A percentile compares a stretch with the other conserved stretches of the same genome.
phyloP scores from a whole-genome alignment of 2,329 filamentous ascomycete genomes.

The Penicillium sp. region DNA sequence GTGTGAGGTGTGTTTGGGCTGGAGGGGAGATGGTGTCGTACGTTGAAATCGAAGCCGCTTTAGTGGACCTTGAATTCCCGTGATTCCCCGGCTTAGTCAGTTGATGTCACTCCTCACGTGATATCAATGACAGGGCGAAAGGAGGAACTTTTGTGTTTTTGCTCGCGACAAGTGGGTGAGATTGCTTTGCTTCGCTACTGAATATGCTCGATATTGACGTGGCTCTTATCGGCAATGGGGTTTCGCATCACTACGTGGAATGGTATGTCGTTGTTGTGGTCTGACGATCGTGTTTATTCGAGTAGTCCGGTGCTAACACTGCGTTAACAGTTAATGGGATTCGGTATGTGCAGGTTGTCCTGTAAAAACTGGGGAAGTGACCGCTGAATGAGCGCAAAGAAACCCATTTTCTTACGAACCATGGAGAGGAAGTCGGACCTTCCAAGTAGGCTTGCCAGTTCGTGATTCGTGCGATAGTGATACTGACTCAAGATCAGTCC shows the following conservation, averaged over 20 bases:
- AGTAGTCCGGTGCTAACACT: conserved; percentile 21
- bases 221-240: conserved; percentile 49
- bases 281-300: background rate
- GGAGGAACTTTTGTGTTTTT: background rate
- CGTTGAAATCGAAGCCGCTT: conserved; percentile 24
- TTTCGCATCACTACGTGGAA: conserved; percentile 85
- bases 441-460: conserved; percentile 49
- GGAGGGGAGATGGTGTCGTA: conserved; percentile 18
- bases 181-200: background rate
- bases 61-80: conserved; percentile 21
- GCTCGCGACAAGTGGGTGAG: background rate
- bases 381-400: conserved; percentile 39
- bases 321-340: conserved; percentile 66
- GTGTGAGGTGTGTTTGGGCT: conserved; percentile 29
- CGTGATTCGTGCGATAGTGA: background rate
- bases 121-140: background rate
- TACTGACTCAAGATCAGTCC: conserved; percentile 45
- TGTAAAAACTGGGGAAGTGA: background rate
- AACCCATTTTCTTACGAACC: conserved; percentile 81
- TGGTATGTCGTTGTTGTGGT: conserved; percentile 48
- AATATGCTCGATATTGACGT: conserved; percentile 10
- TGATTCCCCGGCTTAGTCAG: conserved; percentile 26
- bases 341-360: conserved; percentile 45
- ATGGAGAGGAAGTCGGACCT: conserved; percentile 68
- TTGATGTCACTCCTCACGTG: conserved; percentile 24